phyloP scores from a whole-genome alignment of 2,329 filamentous ascomycete species.

The Trichoderma asperellum region DNA sequence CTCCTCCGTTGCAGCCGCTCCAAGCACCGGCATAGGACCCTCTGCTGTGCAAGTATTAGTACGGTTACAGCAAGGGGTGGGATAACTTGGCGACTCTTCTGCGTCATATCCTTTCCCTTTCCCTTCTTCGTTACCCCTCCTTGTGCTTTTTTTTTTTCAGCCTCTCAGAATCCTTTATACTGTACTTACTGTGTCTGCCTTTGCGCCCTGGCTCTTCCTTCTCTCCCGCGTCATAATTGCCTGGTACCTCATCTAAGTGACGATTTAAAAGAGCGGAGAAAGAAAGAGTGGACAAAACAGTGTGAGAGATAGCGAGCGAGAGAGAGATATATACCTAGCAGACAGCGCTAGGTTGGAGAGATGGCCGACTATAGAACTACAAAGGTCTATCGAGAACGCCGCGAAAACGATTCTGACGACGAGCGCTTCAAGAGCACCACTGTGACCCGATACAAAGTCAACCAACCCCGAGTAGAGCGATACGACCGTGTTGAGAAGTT shows the following conservation, averaged over 20 bases:
- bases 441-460: slow-evolving; percentile 59
- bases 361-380: slow-evolving; percentile 44
- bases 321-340: not conserved
- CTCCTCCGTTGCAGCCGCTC: slow-evolving; percentile 11
- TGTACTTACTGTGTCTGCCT: slow-evolving; percentile 26
- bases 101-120: slow-evolving; percentile 23
- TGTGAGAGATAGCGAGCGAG: not conserved
- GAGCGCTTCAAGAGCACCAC: slow-evolving; percentile 53
- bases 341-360: slow-evolving; percentile 29
- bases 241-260: slow-evolving; percentile 1
- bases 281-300: slow-evolving; percentile 6
- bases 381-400: slow-evolving; percentile 42
- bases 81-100: slow-evolving; percentile 20
- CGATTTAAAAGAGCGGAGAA: not conserved
- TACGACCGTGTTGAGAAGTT: slow-evolving; percentile 46
- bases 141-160: slow-evolving; percentile 7
- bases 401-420: slow-evolving; percentile 47
- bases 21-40: not conserved
- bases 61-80: slow-evolving; percentile 11
- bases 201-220: not conserved
- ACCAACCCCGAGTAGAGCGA: slow-evolving; percentile 48
- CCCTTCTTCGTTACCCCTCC: slow-evolving; percentile 16
- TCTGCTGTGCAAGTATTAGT: not conserved
- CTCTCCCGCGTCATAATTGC: not conserved
- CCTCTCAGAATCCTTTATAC: slow-evolving; percentile 16